Evolutionary conservation across 441 rosid species (phyloP).

Genomic region (Croton laevigatus): DNA sequence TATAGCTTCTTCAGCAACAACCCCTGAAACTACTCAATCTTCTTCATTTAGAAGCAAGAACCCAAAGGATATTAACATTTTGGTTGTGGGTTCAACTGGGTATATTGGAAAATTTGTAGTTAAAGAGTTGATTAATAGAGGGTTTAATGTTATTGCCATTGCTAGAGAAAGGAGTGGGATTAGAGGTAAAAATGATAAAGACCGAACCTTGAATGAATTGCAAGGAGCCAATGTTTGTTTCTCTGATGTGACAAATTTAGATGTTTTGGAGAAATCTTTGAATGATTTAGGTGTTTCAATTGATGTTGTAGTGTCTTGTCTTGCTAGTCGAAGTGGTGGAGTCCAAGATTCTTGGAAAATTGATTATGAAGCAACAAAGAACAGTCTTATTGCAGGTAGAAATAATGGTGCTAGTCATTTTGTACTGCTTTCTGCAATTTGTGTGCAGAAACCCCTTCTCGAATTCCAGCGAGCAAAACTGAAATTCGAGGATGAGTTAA

Average conservation of each 20-base stretch:
- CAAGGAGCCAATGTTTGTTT: constrained; percentile 71
- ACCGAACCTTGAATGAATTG: constrained; percentile 54
- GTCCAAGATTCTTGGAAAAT: constrained; percentile 90
- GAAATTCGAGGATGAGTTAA: constrained; percentile 71
- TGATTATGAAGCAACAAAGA: constrained; percentile 83
- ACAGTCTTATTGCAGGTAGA: constrained; percentile 78
- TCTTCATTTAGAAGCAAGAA: constrained; percentile 57
- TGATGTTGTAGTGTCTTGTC: constrained; percentile 87
- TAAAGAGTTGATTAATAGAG: constrained; percentile 63
- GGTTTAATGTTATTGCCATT: constrained; percentile 75
- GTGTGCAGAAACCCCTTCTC: constrained; percentile 81
- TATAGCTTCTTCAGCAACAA: constrained; percentile 41
- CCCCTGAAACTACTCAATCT: constrained; percentile 31
- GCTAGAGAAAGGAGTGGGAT: constrained; percentile 83
- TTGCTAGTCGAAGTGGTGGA: constrained; percentile 86
- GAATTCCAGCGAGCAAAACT: constrained; percentile 80
- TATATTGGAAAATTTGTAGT: constrained; percentile 88
- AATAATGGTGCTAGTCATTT: constrained; percentile 73
- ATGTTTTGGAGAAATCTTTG: constrained; percentile 46
- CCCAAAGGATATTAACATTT: constrained; percentile 56
- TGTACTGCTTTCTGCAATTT: constrained; percentile 78
- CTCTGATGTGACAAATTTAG: constrained; percentile 75
- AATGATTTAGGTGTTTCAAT: constrained; percentile 42
- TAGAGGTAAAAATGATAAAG: constrained; percentile 55
- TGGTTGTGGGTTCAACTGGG: constrained; percentile 88